Conservation (phyloP, 345 rosid genomes). For the Rhizophora apiculata region DNA sequence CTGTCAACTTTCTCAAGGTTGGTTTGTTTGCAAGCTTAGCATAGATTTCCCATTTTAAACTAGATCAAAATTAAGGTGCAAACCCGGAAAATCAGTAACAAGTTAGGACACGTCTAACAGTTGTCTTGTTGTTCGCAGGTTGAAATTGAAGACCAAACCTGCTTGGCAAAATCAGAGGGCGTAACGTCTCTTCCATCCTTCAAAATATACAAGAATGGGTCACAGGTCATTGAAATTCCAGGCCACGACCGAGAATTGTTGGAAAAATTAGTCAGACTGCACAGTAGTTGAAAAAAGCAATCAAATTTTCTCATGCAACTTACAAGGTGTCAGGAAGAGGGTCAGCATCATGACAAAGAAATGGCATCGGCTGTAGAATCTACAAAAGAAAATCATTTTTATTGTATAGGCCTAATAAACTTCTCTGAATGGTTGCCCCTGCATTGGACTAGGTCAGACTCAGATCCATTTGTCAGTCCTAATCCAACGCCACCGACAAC, state of each 20-base stretch:
- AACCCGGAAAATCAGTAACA: not conserved
- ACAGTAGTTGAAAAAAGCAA: slow-evolving; percentile 20
- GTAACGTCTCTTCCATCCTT: slow-evolving; percentile 41
- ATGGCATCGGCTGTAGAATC: too few relatives aligned
- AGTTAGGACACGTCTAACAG: too few relatives aligned
- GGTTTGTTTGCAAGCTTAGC: not conserved
- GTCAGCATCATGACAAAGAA: not conserved
- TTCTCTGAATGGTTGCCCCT: too few relatives aligned
- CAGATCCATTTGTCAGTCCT: too few relatives aligned
- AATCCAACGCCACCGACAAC: too few relatives aligned
- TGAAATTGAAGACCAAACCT: slow-evolving; percentile 48
- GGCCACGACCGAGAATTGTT: slow-evolving; percentile 34
- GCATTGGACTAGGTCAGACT: too few relatives aligned
- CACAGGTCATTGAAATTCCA: slow-evolving; percentile 42
- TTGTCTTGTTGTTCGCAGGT: slow-evolving; percentile 26
- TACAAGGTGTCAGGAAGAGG: too few relatives aligned
- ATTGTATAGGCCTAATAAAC: too few relatives aligned
- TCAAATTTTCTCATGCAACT: too few relatives aligned
- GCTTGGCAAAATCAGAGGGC: slow-evolving; percentile 42
- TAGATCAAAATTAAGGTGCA: not conserved
- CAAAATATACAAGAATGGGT: slow-evolving; percentile 51
- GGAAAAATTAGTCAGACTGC: slow-evolving; percentile 40
- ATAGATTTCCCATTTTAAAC: not conserved
- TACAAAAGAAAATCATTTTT: too few relatives aligned
- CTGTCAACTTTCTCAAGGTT: slow-evolving; percentile 55